phyloP scores from a whole-genome alignment of 441 rosid species.

The Geranium incanum region DNA sequence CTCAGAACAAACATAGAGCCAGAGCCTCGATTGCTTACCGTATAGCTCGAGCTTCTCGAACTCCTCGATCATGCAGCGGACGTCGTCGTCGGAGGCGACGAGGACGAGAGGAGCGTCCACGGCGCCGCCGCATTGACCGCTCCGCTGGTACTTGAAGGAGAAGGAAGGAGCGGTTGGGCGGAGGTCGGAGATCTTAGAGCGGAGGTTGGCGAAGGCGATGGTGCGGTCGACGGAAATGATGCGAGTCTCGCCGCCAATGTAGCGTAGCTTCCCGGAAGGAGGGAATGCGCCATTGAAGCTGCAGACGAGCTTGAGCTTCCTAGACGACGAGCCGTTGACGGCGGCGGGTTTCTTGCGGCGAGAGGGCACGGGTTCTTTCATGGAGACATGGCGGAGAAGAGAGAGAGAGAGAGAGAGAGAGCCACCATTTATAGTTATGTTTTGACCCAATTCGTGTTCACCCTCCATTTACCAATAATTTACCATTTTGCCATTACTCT shows the following conservation, averaged over 20 bases:
- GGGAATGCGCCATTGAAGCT: constrained; percentile 30
- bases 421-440: background rate
- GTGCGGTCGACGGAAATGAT: constrained; percentile 26
- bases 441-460: no score
- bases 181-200: constrained; percentile 24
- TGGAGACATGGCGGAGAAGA: background rate
- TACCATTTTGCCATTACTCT: no score
- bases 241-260: constrained; percentile 33
- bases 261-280: constrained; percentile 21
- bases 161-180: constrained; percentile 21
- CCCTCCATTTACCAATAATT: no score
- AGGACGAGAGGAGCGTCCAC: constrained; percentile 19
- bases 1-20: constrained; percentile 27
- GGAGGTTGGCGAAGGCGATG: constrained; percentile 23
- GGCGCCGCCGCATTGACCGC: background rate
- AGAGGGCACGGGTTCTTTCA: constrained; percentile 25
- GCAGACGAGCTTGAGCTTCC: constrained; percentile 26
- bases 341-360: constrained; percentile 20
- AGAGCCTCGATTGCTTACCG: constrained; percentile 26
- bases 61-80: constrained; percentile 29
- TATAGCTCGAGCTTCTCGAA: constrained; percentile 23
- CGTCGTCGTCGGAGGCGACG: constrained; percentile 28
- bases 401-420: constrained; percentile 2
- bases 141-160: constrained; percentile 20
- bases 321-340: background rate